Base-by-base conservation (phyloP, 2,329 filamentous ascomycete species). In the Curvularia lunata region DNA sequence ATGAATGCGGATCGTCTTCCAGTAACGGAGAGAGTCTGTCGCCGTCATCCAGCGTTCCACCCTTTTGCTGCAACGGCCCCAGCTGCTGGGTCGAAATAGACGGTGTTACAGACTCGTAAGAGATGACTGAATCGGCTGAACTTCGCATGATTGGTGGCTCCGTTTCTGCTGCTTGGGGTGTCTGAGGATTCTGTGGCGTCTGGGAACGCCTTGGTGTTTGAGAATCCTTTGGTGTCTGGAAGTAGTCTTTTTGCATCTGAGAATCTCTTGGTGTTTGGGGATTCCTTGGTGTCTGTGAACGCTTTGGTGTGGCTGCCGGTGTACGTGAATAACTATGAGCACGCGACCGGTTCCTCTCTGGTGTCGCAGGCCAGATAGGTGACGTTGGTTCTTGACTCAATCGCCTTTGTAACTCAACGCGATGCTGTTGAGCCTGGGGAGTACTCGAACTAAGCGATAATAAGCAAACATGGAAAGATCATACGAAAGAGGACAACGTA, bases 1-100 rank as follows among this genome's bases (percentile, higher is more conserved):
- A 85, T 0, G 80, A 84, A 40, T 75, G 73, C 10, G 83, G 82
- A 56, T 85, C 83, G 53, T 85, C 78, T 69, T 85, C 83, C 3
- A 82, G 65, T 4, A 83, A 67, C 8, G 82, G 81, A 52, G 81
- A 79, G 18, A 83, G 72, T 12, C 74, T 72, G 48, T 81, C 79
- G 13, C 68, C 63, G 19, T 81, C 80, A 25, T 82, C 79, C 2
- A 72, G 52, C 1, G 56, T 67, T 2, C 74, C 75, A 48, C 46
- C 51, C 30, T 79, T 80, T 19, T 74, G 75, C 60, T 83, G 81
- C n/a, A 83, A 61, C 2, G 81, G 75, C 6, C 76, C 72, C 18
- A 77, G 64, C 6, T 77, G 61, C 5, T 74, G 74, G 19, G 66
- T 72, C 41, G 65, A 56, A 38, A 74, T 61, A 6, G 75, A 77